These are phyloP conservation scores for Isoetes taiwanensis DNA, from an alignment of 75 land plant species.

Conservation along the genomic window DNA sequence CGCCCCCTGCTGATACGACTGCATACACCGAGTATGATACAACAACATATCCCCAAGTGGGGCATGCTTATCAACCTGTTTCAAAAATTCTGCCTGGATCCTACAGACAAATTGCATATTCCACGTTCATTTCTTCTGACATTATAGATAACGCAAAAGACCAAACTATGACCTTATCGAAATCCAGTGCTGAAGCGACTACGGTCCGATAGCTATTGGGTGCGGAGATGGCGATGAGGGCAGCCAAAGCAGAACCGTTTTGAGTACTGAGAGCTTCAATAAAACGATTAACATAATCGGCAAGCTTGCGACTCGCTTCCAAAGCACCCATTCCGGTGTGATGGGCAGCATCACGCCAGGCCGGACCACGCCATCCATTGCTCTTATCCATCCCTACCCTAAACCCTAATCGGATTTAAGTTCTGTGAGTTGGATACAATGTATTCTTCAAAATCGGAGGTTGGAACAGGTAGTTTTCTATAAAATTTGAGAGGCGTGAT, in stretches of 20 bases:
- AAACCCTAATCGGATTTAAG: too few species aligned
- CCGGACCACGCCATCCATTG: too few species aligned
- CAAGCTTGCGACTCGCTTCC: slow-evolving; percentile 66
- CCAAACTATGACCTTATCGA: slow-evolving; percentile 54
- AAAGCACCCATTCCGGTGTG: too few species aligned
- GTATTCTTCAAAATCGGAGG: too few species aligned
- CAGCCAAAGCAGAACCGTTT: slow-evolving; percentile 39
- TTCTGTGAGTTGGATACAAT: too few species aligned
- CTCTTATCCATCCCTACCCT: too few species aligned
- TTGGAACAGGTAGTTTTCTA: too few species aligned
- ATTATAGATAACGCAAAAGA: too few species aligned
- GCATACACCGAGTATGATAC: slow-evolving; percentile 55
- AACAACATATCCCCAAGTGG: slow-evolving; percentile 56
- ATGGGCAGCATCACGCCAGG: too few species aligned
- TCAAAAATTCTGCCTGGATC: slow-evolving; percentile 52
- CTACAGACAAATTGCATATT: too few species aligned
- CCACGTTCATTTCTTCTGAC: too few species aligned
- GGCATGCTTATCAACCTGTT: slow-evolving; percentile 46
- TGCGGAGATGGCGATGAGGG: slow-evolving; percentile 56
- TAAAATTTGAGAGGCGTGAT: too few species aligned
- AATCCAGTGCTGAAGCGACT: slow-evolving; percentile 50
- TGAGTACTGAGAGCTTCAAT: slow-evolving; percentile 61
- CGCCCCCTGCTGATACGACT: slow-evolving; percentile 32
- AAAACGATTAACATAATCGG: slow-evolving; percentile 52
- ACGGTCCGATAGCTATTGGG: slow-evolving; percentile 29